A percentile compares a stretch with the other conserved stretches of the same genome.
These are phyloP conservation scores for Lachnellula arida DNA, from an alignment of 2,329 filamentous ascomycete species.

Conservation along the genomic window DNA sequence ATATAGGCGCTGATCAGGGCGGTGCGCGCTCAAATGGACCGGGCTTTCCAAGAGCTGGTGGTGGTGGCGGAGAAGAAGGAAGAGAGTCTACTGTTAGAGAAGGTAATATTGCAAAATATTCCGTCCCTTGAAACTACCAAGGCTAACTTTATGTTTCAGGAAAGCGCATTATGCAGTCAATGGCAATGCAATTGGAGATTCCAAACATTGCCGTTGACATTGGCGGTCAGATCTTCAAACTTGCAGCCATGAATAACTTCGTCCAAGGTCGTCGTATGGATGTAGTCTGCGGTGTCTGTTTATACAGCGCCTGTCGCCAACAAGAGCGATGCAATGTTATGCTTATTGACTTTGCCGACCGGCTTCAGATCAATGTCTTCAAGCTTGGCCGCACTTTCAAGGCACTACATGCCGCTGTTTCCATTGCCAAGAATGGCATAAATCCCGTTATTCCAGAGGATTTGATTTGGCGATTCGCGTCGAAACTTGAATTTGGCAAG, in stretches of 20 bases:
- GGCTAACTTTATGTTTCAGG: slow-evolving; percentile 29
- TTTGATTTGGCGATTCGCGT: slow-evolving; percentile 85
- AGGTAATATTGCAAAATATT: slow-evolving; percentile 24
- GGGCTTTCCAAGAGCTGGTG: slow-evolving; percentile 55
- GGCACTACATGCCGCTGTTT: slow-evolving; percentile 66
- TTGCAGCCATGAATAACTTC: slow-evolving; percentile 70
- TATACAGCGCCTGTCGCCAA: slow-evolving; percentile 83
- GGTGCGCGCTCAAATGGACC: slow-evolving; percentile 48
- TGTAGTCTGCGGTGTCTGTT: slow-evolving; percentile 82
- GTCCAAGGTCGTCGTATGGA: slow-evolving; percentile 81
- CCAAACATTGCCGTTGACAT: slow-evolving; percentile 59
- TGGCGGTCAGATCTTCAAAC: slow-evolving; percentile 70
- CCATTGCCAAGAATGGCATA: slow-evolving; percentile 61
- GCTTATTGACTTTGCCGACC: slow-evolving; percentile 92
- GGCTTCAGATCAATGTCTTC: slow-evolving; percentile 84
- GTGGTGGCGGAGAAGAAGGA: slow-evolving; percentile 45
- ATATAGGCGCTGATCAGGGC: slow-evolving; percentile 79
- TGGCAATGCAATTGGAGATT: slow-evolving; percentile 55
- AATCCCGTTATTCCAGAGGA: slow-evolving; percentile 79
- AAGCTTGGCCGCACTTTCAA: slow-evolving; percentile 88
- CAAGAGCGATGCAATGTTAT: slow-evolving; percentile 78
- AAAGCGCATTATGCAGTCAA: slow-evolving; percentile 54
- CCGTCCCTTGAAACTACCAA: background rate
- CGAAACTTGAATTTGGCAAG: slow-evolving; percentile 84
- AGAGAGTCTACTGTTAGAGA: slow-evolving; percentile 56